phyloP scores from a whole-genome alignment of 306 rosid genomes.

The Dryas alaskensis region DNA sequence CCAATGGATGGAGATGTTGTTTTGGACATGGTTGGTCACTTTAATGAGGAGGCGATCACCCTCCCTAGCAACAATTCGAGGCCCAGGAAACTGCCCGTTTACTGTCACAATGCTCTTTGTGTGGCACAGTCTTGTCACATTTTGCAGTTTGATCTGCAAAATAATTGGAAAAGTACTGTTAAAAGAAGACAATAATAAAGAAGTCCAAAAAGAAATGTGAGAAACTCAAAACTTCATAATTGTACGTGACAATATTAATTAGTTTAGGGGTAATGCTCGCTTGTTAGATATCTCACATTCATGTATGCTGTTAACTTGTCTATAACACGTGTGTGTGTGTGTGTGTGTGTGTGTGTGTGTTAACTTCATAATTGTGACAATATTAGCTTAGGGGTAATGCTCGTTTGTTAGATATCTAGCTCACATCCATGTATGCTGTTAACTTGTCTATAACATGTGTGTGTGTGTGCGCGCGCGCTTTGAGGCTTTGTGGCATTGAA shows the following conservation, averaged over 20 bases:
- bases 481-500: background rate
- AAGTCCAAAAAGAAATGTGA: background rate
- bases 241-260: background rate
- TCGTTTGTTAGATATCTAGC: too few species aligned
- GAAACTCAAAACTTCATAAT: background rate
- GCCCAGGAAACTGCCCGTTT: conserved; percentile 79
- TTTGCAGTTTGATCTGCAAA: conserved; percentile 42
- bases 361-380: too few species aligned
- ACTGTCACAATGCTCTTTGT: conserved; percentile 60
- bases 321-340: too few species aligned
- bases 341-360: too few species aligned
- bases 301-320: too few species aligned
- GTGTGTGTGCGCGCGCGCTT: too few species aligned
- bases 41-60: conserved; percentile 54
- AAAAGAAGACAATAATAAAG: background rate
- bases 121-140: conserved; percentile 63
- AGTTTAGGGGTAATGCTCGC: background rate
- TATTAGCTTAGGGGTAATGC: too few species aligned
- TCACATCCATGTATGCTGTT: too few species aligned
- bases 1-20: conserved; percentile 66
- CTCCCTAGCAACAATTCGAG: conserved; percentile 65
- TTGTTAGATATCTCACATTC: background rate
- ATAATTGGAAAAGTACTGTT: background rate
- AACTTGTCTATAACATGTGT: background rate
- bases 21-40: conserved; percentile 52